Base-by-base conservation (phyloP, 2,329 filamentous ascomycete species). In the Cercospora sp. region DNA sequence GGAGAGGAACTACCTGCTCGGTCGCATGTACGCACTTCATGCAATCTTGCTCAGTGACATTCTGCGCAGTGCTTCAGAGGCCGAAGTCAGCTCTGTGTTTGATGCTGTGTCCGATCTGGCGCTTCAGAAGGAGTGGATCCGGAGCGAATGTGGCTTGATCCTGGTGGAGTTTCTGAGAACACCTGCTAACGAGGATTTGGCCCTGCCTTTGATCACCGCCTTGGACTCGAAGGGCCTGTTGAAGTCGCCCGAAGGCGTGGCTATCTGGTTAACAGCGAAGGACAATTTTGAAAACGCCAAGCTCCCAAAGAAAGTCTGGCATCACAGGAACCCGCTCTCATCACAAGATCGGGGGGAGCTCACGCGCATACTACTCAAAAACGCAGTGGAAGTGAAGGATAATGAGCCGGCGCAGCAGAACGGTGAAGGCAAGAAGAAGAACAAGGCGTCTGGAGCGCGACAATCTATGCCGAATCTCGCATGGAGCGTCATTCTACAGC, bases 171-270 rank as follows among this genome's bases (percentile, higher is more conserved):
- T 90, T 13, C 79, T 95, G 42, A 66, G 64, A 13, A 73, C 69
- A 26, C 51, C 64, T n/a, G 70, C 66, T 18, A 69, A 65, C 10
- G 48, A 62, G 31, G 66, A 70, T 3, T 68, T 69, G 13, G 58
- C 74, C 10, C 68, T 72, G 36, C 69, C 63, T 26, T 45, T 79
- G 39, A 67, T 79, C 7, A 68, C 73, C 6, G 70, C 71, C 3
- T 72, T 75, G 65, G 70, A 72, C 3, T 68, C 72, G 9, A 74
- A 87, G 60, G 89, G 90, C 9, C 82, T 96, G 60, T 87, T 89
- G 8, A 91, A 91, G 78, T 94, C 93, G 0, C 90, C 93, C 0
- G 94, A 98, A 77, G 94, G 94, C 6, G 88, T 97, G 23, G 93
- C 92, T 0, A 87, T 97, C 66, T 98, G 94, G 93, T 83, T 98